Evolutionary conservation across 2,329 filamentous ascomycete species (phyloP).

Genomic region (Penicillium sp.): DNA sequence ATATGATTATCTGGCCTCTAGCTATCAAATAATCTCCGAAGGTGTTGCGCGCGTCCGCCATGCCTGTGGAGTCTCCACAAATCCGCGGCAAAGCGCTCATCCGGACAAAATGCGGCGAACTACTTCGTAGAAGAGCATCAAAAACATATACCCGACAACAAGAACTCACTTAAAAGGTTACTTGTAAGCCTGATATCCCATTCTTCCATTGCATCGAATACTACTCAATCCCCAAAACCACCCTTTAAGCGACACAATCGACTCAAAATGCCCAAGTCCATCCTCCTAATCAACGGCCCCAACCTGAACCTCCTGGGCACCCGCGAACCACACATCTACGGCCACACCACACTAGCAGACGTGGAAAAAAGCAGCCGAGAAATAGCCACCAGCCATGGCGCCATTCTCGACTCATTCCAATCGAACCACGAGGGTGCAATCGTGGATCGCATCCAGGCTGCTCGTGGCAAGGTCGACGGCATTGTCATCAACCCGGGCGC

Average conservation of each 20-base stretch:
- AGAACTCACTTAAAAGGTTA: too few relatives aligned
- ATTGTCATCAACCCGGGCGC: conserved; percentile 70
- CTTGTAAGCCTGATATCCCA: too few relatives aligned
- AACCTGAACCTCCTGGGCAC: conserved; percentile 77
- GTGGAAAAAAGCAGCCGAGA: conserved; percentile 51
- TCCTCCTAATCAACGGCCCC: conserved; percentile 75
- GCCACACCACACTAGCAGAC: conserved; percentile 62
- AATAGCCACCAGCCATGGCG: conserved; percentile 50
- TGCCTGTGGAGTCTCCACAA: neutral
- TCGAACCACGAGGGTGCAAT: conserved; percentile 75
- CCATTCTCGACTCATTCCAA: conserved; percentile 60
- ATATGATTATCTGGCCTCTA: too few relatives aligned
- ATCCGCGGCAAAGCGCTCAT: conserved; percentile 21
- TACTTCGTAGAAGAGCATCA: neutral
- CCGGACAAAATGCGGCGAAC: conserved; percentile 16
- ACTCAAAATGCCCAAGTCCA: conserved; percentile 38
- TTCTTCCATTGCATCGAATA: neutral
- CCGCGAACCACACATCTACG: conserved; percentile 70
- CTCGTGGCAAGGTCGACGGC: conserved; percentile 57
- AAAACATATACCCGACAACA: conserved; percentile 6
- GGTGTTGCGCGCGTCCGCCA: neutral
- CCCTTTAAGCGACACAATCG: neutral
- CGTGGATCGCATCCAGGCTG: conserved; percentile 68
- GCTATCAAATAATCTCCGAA: too few relatives aligned
- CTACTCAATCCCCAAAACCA: neutral